Evolutionary conservation across 768 basidiomycete species (phyloP).

Genomic region (Mycena polygramma): DNA sequence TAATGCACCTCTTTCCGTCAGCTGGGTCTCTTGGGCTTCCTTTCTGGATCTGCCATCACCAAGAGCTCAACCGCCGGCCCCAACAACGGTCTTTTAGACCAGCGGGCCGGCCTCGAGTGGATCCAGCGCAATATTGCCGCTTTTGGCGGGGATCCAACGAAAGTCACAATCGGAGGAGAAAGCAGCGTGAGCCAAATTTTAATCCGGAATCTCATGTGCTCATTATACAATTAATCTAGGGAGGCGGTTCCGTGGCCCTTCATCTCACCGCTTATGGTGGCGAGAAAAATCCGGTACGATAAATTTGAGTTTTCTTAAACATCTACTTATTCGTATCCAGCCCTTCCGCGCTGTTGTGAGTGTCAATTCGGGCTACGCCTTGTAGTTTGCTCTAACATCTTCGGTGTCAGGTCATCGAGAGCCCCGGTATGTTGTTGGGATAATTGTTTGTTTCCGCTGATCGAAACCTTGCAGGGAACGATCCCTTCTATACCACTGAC

Average conservation of each 20-base stretch:
- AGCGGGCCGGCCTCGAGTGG: conserved; percentile 53
- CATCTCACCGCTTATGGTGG: conserved; percentile 38
- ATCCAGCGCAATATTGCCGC: conserved; percentile 48
- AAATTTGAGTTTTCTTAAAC: too few relatives aligned
- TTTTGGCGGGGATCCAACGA: conserved; percentile 45
- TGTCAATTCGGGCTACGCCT: neutral
- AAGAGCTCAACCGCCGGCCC: conserved; percentile 43
- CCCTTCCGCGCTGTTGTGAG: conserved; percentile 40
- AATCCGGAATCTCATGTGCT: neutral
- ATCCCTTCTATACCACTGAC: conserved; percentile 36
- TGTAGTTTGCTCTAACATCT: neutral
- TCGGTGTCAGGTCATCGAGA: conserved; percentile 28
- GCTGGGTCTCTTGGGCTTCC: conserved; percentile 42
- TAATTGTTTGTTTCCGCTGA: neutral
- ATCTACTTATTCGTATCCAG: conserved; percentile 14
- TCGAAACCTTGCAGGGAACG: conserved; percentile 23
- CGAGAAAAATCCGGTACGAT: conserved; percentile 34
- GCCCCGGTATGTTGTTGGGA: conserved; percentile 24
- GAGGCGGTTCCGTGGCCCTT: conserved; percentile 36
- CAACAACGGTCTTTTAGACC: conserved; percentile 53
- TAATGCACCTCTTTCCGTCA: conserved; percentile 4
- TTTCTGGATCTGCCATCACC: conserved; percentile 43
- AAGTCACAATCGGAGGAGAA: conserved; percentile 50
- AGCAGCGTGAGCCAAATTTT: conserved; percentile 45
- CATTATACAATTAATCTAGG: conserved; percentile 19